phyloP scores from a whole-genome alignment of 225 moss, liverwort and hornwort species.

The Neckera pumila region DNA sequence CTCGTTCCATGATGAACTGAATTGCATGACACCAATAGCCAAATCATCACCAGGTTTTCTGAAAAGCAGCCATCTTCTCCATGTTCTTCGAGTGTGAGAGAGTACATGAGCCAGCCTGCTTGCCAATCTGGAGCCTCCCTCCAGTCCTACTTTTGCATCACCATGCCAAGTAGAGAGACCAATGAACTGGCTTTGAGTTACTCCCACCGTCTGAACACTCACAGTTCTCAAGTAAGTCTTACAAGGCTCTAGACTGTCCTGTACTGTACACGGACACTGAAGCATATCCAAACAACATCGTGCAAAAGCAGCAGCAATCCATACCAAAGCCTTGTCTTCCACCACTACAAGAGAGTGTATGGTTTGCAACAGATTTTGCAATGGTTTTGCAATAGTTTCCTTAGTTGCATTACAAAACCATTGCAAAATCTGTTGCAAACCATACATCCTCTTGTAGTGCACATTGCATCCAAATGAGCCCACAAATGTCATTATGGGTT shows the following conservation, averaged over 20 bases:
- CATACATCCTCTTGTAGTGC: too few relatives aligned
- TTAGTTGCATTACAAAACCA: too few relatives aligned
- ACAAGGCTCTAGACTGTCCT: not conserved
- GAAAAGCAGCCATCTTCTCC: not conserved
- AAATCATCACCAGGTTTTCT: not conserved
- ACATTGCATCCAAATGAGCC: not conserved
- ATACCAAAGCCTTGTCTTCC: not conserved
- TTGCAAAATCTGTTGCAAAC: too few relatives aligned
- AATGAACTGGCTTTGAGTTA: not conserved
- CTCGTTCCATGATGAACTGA: not conserved
- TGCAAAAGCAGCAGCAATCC: not conserved
- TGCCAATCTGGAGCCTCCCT: not conserved
- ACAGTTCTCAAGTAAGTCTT: not conserved
- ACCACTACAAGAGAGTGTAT: too few relatives aligned
- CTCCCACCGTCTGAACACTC: not conserved
- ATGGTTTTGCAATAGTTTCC: too few relatives aligned
- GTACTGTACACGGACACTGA: not conserved
- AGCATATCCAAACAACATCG: not conserved
- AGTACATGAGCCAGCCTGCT: not conserved
- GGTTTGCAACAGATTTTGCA: too few relatives aligned
- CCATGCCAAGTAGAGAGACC: not conserved
- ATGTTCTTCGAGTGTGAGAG: not conserved
- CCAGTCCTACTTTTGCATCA: not conserved
- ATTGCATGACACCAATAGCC: not conserved
- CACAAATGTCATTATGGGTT: not conserved